Conservation (phyloP, 1,284 basidiomycete genomes). For the Porogramme epimiltina region DNA sequence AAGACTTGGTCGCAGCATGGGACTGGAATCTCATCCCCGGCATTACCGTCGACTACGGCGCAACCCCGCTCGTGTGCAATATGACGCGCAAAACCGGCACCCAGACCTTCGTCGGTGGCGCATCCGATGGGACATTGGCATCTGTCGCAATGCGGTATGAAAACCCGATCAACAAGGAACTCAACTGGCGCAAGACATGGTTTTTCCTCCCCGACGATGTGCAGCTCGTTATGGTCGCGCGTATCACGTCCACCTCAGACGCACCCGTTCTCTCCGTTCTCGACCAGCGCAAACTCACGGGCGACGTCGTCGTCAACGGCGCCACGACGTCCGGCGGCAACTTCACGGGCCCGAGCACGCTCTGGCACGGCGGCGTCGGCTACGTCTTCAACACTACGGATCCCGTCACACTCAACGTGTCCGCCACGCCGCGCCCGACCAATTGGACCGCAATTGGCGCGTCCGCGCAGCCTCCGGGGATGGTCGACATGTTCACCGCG, state of each 20-base stretch:
- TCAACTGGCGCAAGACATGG: constrained; percentile 70
- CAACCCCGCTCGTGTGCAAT: constrained; percentile 49
- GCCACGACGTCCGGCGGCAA: constrained; percentile 32
- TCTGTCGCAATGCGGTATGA: constrained; percentile 62
- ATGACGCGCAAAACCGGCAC: constrained; percentile 46
- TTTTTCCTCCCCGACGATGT: constrained; percentile 69
- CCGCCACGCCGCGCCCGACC: constrained; percentile 51
- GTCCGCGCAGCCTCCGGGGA: constrained; percentile 50
- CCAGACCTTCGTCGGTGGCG: constrained; percentile 64
- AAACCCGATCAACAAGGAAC: constrained; percentile 54
- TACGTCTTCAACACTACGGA: constrained; percentile 43
- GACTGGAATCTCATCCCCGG: constrained; percentile 75
- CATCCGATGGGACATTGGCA: constrained; percentile 55
- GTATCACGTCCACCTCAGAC: constrained; percentile 45
- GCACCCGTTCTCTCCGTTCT: constrained; percentile 63
- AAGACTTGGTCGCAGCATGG: constrained; percentile 69
- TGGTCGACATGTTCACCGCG: constrained; percentile 63
- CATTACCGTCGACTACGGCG: constrained; percentile 62
- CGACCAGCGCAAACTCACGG: constrained; percentile 56
- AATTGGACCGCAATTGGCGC: constrained; percentile 65
- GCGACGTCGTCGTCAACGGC: constrained; percentile 48
- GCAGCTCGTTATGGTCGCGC: constrained; percentile 61
- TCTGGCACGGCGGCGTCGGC: constrained; percentile 63
- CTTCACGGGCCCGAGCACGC: constrained; percentile 37
- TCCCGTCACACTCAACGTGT: constrained; percentile 42